Conservation (phyloP, 2,329 filamentous ascomycete species). For the Neospermospora avenae region DNA sequence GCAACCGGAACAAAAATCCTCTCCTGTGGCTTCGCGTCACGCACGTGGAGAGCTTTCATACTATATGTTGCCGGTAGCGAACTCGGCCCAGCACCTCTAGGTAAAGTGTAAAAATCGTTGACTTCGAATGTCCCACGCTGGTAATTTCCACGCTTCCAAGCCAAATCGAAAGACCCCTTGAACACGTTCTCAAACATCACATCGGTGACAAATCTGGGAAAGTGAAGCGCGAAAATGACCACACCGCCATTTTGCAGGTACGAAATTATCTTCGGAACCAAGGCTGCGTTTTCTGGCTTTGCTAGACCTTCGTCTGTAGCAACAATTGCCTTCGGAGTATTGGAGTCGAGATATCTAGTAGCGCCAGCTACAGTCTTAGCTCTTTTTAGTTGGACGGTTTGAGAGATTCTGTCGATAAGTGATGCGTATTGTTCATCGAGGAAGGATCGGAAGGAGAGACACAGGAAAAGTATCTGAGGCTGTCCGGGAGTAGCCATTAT, state of each 20-base stretch:
- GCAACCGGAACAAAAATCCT: slow-evolving; percentile 30
- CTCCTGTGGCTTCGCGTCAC: slow-evolving; percentile 25
- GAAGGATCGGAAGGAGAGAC: slow-evolving; percentile 13
- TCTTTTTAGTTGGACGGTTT: slow-evolving; percentile 16
- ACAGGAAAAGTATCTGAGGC: slow-evolving; percentile 23
- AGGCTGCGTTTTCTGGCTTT: slow-evolving; percentile 15
- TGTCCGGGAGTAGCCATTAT: slow-evolving; percentile 4
- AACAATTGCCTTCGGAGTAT: slow-evolving; percentile 28
- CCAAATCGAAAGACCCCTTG: slow-evolving; percentile 19
- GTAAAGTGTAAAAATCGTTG: slow-evolving; percentile 21
- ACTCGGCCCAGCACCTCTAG: neutral
- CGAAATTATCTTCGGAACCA: slow-evolving; percentile 24
- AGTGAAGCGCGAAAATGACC: slow-evolving; percentile 30
- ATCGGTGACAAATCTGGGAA: slow-evolving; percentile 23
- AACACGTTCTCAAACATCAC: slow-evolving; percentile 26
- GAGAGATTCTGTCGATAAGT: slow-evolving; percentile 18
- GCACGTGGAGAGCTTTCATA: slow-evolving; percentile 35
- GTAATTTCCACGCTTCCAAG: slow-evolving; percentile 29
- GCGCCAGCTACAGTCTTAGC: slow-evolving; percentile 15
- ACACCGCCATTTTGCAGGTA: slow-evolving; percentile 30
- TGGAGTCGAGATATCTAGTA: slow-evolving; percentile 23
- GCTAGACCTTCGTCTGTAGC: slow-evolving; percentile 30
- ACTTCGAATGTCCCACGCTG: slow-evolving; percentile 21
- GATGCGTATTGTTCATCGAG: slow-evolving; percentile 18
- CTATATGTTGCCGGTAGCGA: slow-evolving; percentile 27